Conservation (phyloP, 768 basidiomycete genomes). For the Boletus rex-veris region DNA sequence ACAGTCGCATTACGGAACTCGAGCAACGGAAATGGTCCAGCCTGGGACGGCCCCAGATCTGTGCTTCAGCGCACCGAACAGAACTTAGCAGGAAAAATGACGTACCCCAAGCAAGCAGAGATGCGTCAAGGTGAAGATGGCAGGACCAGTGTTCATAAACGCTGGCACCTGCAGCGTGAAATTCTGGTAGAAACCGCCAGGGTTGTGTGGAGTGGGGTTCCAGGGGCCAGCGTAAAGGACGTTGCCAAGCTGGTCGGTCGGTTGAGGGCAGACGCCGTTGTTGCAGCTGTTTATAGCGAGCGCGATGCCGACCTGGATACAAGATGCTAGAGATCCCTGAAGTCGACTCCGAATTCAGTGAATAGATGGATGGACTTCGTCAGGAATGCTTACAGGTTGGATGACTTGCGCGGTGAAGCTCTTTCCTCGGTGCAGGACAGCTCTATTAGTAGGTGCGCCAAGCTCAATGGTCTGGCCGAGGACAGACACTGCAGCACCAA, state of each 20-base stretch:
- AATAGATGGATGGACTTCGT: no score
- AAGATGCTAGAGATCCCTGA: conserved; percentile 17
- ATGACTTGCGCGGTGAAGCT: conserved; percentile 19
- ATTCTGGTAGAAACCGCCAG: conserved; percentile 28
- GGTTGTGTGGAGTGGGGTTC: conserved; percentile 17
- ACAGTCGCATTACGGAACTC: conserved; percentile 24
- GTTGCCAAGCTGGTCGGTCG: conserved; percentile 17
- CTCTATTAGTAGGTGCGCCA: conserved; percentile 19
- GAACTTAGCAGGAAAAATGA: not conserved
- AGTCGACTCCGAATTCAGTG: not conserved
- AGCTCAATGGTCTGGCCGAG: conserved; percentile 30
- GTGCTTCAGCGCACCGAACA: not conserved
- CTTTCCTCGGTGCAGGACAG: conserved; percentile 15
- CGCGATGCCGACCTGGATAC: conserved; percentile 31
- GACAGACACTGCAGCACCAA: conserved; percentile 3
- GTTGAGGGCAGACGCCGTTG: conserved; percentile 24
- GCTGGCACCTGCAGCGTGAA: conserved; percentile 20
- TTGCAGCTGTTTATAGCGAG: conserved; percentile 21
- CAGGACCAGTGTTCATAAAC: conserved; percentile 13
- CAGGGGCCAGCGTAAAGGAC: conserved; percentile 31
- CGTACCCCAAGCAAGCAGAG: conserved; percentile 30
- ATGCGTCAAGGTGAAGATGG: conserved; percentile 30
- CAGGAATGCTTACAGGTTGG: conserved; percentile 17
- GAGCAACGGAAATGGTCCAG: conserved; percentile 23
- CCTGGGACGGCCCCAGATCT: conserved; percentile 7